A percentile compares a stretch with the other conserved stretches of the same genome.
phyloP scores from a whole-genome alignment of 2,329 filamentous ascomycete species.

The Graphiopsis chlorocephala region DNA sequence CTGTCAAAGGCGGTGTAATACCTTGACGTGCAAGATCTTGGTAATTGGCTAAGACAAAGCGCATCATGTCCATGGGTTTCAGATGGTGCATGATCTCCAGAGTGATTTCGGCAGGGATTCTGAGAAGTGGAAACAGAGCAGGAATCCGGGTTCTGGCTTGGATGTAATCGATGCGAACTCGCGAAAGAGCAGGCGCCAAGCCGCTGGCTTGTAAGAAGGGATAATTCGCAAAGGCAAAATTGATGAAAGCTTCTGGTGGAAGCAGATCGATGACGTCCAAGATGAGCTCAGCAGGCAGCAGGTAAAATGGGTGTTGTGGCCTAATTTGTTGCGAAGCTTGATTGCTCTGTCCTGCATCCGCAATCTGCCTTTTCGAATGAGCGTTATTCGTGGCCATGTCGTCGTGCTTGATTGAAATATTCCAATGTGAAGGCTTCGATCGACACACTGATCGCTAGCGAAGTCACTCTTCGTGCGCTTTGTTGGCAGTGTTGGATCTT shows the following conservation, averaged over 20 bases:
- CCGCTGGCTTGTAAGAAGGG: conserved; percentile 40
- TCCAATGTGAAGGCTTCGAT: background rate
- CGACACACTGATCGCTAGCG: background rate
- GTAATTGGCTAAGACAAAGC: conserved; percentile 40
- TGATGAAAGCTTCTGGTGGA: conserved; percentile 41
- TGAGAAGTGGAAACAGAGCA: conserved; percentile 29
- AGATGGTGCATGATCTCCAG: conserved; percentile 39
- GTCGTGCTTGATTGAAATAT: conserved; percentile 16
- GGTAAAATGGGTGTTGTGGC: conserved; percentile 36
- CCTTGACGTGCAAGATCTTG: conserved; percentile 33
- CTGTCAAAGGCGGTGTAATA: conserved; percentile 34
- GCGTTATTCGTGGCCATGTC: background rate
- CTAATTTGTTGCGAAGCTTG: background rate
- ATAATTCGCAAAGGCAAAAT: conserved; percentile 48
- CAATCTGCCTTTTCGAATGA: background rate
- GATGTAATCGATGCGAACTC: conserved; percentile 29
- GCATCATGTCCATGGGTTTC: conserved; percentile 38
- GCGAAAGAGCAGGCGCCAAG: conserved; percentile 35
- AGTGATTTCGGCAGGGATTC: conserved; percentile 42
- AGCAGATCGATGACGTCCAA: conserved; percentile 45
- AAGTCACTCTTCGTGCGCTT: conserved; percentile 27
- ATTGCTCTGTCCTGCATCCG: background rate
- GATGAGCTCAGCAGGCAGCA: conserved; percentile 47
- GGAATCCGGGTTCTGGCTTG: conserved; percentile 31
- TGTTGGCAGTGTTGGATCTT: conserved; percentile 18